Conservation (phyloP, 169 alveolate species). For the Eimeria acervulina region DNA sequence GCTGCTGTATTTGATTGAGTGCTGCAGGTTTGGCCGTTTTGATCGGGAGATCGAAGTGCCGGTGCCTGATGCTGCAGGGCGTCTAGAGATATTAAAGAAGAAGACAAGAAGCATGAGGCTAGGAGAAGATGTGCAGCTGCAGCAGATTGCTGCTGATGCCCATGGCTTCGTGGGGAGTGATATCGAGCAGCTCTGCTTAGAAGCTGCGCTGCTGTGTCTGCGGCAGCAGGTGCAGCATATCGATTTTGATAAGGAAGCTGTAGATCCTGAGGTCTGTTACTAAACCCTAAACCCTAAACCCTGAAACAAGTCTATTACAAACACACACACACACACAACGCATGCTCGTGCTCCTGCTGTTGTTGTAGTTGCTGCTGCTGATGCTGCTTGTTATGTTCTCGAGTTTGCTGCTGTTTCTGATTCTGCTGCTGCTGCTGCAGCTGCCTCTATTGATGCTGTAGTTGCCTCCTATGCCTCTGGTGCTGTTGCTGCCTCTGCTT, state of each 20-base stretch:
- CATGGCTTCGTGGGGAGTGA: slow-evolving; percentile 97
- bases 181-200: slow-evolving; percentile 97
- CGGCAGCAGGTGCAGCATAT: slow-evolving; percentile 98
- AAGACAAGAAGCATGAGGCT: slow-evolving; percentile 93
- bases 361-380: neutral
- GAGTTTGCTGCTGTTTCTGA: neutral
- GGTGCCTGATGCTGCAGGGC: slow-evolving; percentile 93
- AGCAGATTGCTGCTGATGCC: slow-evolving; percentile 94
- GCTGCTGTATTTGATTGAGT: neutral
- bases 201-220: slow-evolving; percentile 98
- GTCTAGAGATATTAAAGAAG: slow-evolving; percentile 93
- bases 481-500: neutral
- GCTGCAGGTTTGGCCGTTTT: slow-evolving; percentile 90
- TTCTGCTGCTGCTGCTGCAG: neutral
- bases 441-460: neutral
- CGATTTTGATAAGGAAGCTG: slow-evolving; percentile 98
- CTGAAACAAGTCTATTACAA: neutral
- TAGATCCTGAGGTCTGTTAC: slow-evolving; percentile 97
- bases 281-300: no score
- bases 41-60: slow-evolving; percentile 94
- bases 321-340: neutral
- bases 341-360: neutral
- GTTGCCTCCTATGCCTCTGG: neutral
- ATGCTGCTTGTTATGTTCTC: neutral
- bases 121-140: slow-evolving; percentile 90